Conservation (phyloP, 345 rosid genomes). For the Carallia pectinifolia region DNA sequence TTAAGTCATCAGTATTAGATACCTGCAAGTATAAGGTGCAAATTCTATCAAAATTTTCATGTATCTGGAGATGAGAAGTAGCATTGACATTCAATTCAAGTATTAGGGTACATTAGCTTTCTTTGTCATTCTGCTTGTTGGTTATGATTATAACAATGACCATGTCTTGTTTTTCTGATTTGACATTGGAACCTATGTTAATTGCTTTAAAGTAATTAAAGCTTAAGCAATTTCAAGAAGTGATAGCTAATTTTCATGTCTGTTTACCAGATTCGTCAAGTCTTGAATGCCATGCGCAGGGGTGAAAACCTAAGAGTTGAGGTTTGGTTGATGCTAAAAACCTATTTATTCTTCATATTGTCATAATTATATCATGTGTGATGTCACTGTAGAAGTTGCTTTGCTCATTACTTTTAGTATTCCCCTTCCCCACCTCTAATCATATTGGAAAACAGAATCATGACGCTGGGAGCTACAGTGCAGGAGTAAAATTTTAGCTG, state of each 20-base stretch:
- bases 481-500: no score
- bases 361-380: constrained; percentile 1
- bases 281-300: constrained; percentile 72
- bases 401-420: not conserved
- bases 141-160: not conserved
- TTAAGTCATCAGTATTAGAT: no score
- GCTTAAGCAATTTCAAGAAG: constrained; percentile 1
- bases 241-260: constrained; percentile 27
- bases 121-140: not conserved
- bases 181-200: not conserved
- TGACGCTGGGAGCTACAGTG: no score
- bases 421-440: not conserved
- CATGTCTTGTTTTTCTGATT: not conserved
- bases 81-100: not conserved
- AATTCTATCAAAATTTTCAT: no score
- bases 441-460: not conserved
- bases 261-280: constrained; percentile 73
- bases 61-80: no score
- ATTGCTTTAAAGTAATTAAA: constrained; percentile 2
- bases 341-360: constrained; percentile 1
- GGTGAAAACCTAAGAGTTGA: constrained; percentile 69
- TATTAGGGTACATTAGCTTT: not conserved
- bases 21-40: no score
- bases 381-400: not conserved
- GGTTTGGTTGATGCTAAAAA: constrained; percentile 45